Evolutionary conservation across 2,329 filamentous ascomycete genomes (phyloP), one percentile per base, ranked within the genome.

Genomic region (Pyrenophora tritici-repentis): DNA sequence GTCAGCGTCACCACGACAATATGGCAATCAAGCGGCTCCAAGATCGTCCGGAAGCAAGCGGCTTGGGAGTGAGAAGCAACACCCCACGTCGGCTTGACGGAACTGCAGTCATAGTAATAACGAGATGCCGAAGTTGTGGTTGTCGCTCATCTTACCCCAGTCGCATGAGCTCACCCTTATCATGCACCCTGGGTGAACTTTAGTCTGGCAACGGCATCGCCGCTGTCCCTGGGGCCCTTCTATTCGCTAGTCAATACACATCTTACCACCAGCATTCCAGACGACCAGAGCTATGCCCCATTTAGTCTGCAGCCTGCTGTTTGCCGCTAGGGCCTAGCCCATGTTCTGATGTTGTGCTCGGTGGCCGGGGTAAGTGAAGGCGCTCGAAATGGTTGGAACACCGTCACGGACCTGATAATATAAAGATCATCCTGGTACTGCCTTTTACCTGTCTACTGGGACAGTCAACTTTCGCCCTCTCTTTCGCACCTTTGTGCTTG

Each of bases 341-440:
- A 35, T 29, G 18, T 17, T 22, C 32, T 50, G n/a, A 24, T 47
- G 38, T 40, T 26, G 37, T 37, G 33, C n/a, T 17, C 18, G 36
- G 32, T 41, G 31, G 20, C 39, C 16, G 20, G 16, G 13, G 24
- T 24, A 36, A 17, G 38, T 7, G 38, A 14, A 34, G 29, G 26
- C 6, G 63, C 47, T 53, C 55, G 56, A 42, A 47, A 42, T 47
- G 55, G 26, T 46, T 36, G 53, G 56, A 49, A 51, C 55, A 53
- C 53, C 47, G 51, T 50, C 50, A 46, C 16, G 33, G 38, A 42
- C 31, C 47, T 31, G 40, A 38, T 40, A 51, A 62, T 64, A 63
- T 70, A 69, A 70, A 70, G 54, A 50, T 42, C 39, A 39, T 50
- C 50, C 55, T 60, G 54, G 59, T 63, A 56, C 56, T 57, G 56